These are phyloP conservation scores for Pythium sp. DNA, from an alignment of 352 stramenopile species.

Conservation along the genomic window DNA sequence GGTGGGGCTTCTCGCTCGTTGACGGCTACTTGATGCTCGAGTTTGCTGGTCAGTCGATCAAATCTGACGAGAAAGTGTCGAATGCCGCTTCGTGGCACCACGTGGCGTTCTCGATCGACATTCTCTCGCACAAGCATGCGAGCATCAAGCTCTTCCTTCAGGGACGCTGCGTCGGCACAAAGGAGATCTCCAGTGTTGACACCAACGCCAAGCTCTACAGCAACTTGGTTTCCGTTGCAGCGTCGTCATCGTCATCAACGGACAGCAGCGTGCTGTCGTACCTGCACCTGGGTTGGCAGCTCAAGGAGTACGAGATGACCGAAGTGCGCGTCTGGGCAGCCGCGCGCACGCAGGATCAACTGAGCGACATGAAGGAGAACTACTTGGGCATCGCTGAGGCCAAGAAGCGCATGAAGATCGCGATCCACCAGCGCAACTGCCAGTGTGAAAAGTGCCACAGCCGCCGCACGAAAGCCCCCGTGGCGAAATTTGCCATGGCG, in stretches of 20 bases:
- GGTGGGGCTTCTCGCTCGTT: conserved; percentile 48
- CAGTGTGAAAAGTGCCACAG: conserved; percentile 74
- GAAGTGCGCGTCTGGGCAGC: conserved; percentile 80
- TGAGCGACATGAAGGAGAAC: conserved; percentile 86
- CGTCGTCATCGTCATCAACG: background rate
- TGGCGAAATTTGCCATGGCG: conserved; percentile 25
- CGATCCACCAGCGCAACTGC: conserved; percentile 83
- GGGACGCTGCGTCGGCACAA: conserved; percentile 46
- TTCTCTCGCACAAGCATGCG: conserved; percentile 44
- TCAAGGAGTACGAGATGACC: conserved; percentile 66
- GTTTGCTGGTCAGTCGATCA: conserved; percentile 43
- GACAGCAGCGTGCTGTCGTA: conserved; percentile 24
- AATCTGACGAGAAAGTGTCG: conserved; percentile 39
- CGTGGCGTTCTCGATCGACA: conserved; percentile 67
- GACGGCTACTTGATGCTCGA: conserved; percentile 44
- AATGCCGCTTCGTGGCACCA: conserved; percentile 55
- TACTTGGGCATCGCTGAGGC: conserved; percentile 81
- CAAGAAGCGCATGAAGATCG: conserved; percentile 82
- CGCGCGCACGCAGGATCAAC: conserved; percentile 62
- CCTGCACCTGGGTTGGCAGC: conserved; percentile 40
- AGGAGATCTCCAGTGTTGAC: conserved; percentile 38
- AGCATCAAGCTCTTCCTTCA: conserved; percentile 63
- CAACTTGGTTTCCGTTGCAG: background rate
- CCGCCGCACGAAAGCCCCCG: conserved; percentile 42
- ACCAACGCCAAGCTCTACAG: conserved; percentile 23